Evolutionary conservation across 169 alveolate genomes (phyloP), one percentile per base, ranked within the genome.

Genomic region (Plasmodium chabaudi): DNA sequence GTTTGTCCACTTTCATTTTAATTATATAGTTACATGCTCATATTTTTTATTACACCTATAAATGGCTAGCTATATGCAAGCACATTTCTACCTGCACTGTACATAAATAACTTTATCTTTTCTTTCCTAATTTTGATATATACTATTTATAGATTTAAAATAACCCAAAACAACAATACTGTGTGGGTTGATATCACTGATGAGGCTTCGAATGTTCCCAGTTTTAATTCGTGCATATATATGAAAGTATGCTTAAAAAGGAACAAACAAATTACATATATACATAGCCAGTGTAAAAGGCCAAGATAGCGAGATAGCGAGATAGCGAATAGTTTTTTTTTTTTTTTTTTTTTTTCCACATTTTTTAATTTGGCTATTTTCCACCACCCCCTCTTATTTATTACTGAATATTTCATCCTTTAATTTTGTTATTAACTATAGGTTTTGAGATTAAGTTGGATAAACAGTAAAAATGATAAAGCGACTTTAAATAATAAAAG

Each of bases 361-460:
- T 21, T 21, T 27, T 27, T 27, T 27, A 27, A 27, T 27, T 4
- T 34, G 42, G 42, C 5, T 3, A 34, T 1, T 34, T 34, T 4
- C 42, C 42, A 34, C 5, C 42, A 34, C 0, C 4, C 6, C 0
- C 0, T 0, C 6, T 34, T 34, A 5, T 34, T 3, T 34, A 34
- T 34, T 34, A 3, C 42, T 34, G 42, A 34, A 34, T 34, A 34
- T 34, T 2, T 2, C 7, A 34, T 34, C 7, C 7, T 34, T 34
- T 34, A 34, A 34, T 3, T 34, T 63, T 9, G 0, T 69, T 69
- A 19, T 69, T 9, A 10, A 10, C 19, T 15, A 65, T 53, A 79
- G 89, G 89, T 79, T 46, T 67, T 79, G 71, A 39, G 89, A 27
- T 68, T 79, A 47, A 79, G 89, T 53, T 79, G 89, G 89, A 9